These are phyloP conservation scores for Schwanniomyces etchellsii DNA, from an alignment of 1,139 yeast species.

Conservation along the genomic window DNA sequence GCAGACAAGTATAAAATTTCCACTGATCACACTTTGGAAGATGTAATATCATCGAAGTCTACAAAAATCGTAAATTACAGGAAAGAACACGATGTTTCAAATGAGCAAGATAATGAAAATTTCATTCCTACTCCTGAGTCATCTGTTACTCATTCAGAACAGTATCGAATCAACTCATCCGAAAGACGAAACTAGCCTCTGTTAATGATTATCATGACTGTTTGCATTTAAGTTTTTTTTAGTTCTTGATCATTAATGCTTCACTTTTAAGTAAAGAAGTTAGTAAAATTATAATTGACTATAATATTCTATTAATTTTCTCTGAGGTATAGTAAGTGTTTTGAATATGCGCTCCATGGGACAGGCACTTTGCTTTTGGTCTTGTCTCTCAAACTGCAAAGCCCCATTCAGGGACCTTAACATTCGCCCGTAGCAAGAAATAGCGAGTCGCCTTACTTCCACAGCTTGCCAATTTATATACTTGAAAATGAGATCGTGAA, in stretches of 20 bases:
- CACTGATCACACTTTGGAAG: conserved; percentile 3
- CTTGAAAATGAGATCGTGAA: conserved; percentile 24
- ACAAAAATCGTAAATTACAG: conserved; percentile 11
- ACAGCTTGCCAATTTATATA: conserved; percentile 28
- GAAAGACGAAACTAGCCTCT: no score
- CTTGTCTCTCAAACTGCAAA: conserved; percentile 5
- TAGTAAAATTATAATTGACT: conserved; percentile 12
- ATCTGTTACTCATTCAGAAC: conserved; percentile 10
- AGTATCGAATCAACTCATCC: no score
- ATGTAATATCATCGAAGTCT: conserved; percentile 11
- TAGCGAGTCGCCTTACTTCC: conserved; percentile 34
- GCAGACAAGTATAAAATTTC: conserved; percentile 4
- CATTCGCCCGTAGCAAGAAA: conserved; percentile 36
- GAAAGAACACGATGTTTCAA: conserved; percentile 8
- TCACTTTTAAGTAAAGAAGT: no score
- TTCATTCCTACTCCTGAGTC: conserved; percentile 19
- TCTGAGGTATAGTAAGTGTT: conserved; percentile 27
- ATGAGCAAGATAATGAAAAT: conserved; percentile 9
- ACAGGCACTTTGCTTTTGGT: conserved; percentile 6
- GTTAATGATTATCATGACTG: no score
- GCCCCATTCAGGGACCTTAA: conserved; percentile 15
- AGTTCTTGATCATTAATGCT: no score
- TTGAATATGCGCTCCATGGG: conserved; percentile 19
- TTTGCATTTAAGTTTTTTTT: no score
- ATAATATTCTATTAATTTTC: conserved; percentile 33